Conservation (phyloP, 1,284 basidiomycete species). For the Apiotrichum gamsii region DNA sequence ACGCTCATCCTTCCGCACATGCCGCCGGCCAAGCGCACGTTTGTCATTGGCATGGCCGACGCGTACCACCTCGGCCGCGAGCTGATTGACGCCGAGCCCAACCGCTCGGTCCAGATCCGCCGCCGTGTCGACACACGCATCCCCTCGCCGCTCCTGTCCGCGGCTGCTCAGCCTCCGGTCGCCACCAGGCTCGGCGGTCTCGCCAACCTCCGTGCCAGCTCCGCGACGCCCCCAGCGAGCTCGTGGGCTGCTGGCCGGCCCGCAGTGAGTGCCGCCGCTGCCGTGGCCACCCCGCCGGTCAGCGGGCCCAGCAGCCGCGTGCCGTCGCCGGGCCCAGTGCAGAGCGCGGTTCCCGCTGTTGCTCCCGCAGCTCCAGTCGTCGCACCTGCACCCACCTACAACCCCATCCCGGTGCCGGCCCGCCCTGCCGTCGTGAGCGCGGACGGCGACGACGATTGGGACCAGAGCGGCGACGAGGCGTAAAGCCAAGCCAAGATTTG, state of each 20-base stretch:
- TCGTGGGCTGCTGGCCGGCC: conserved; percentile 1
- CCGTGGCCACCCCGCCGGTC: conserved; percentile 2
- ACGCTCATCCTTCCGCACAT: conserved; percentile 70
- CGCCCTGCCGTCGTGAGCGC: neutral
- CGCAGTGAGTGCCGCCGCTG: conserved; percentile 1
- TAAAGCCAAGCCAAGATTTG: conserved; percentile 5
- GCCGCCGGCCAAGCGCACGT: conserved; percentile 67
- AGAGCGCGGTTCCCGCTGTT: neutral
- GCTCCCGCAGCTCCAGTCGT: neutral
- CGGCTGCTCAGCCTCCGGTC: conserved; percentile 18
- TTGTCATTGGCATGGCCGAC: conserved; percentile 65
- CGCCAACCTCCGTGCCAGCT: conserved; percentile 18
- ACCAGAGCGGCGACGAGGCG: conserved; percentile 12
- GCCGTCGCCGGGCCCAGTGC: conserved; percentile 1
- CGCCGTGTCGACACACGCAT: conserved; percentile 72
- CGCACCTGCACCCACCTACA: neutral
- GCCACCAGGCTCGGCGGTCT: conserved; percentile 23
- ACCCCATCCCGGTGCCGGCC: neutral
- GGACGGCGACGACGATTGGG: conserved; percentile 8
- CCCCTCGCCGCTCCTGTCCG: conserved; percentile 63
- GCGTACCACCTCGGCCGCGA: conserved; percentile 74
- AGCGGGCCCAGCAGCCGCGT: conserved; percentile 10
- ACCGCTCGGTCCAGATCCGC: conserved; percentile 66
- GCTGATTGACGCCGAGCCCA: conserved; percentile 78
- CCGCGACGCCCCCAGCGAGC: neutral